phyloP scores from a whole-genome alignment of 352 stramenopile genomes.

The Phytophthora lateralis region DNA sequence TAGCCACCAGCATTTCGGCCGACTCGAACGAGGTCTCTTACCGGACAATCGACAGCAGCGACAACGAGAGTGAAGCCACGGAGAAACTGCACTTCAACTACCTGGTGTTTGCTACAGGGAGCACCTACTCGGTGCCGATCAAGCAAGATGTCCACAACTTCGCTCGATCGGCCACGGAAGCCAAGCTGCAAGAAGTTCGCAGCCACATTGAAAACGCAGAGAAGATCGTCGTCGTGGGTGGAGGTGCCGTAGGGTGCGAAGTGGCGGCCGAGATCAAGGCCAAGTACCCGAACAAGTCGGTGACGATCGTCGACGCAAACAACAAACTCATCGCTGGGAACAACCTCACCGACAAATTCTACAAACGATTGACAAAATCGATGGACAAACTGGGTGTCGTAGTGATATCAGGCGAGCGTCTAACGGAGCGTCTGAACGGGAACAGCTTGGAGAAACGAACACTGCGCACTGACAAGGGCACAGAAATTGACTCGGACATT shows the following conservation, averaged over 20 bases:
- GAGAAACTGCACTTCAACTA: slow-evolving; percentile 45
- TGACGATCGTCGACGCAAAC: slow-evolving; percentile 36
- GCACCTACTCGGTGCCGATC: slow-evolving; percentile 38
- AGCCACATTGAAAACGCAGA: slow-evolving; percentile 29
- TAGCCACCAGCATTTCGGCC: slow-evolving; percentile 30
- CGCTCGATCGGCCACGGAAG: slow-evolving; percentile 29
- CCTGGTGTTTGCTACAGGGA: slow-evolving; percentile 43
- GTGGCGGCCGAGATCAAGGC: slow-evolving; percentile 41
- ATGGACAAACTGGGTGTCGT: slow-evolving; percentile 31
- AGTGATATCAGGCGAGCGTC: slow-evolving; percentile 33
- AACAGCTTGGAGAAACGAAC: slow-evolving; percentile 33
- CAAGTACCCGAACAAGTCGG: slow-evolving; percentile 38
- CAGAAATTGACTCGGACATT: slow-evolving; percentile 36
- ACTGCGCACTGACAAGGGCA: slow-evolving; percentile 36
- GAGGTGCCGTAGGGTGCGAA: slow-evolving; percentile 41
- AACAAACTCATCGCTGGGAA: slow-evolving; percentile 30
- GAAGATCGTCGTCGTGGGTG: slow-evolving; percentile 37
- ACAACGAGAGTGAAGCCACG: slow-evolving; percentile 10
- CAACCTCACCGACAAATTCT: slow-evolving; percentile 29
- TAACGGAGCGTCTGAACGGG: slow-evolving; percentile 24
- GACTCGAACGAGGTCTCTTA: slow-evolving; percentile 33
- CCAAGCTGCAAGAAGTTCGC: slow-evolving; percentile 28
- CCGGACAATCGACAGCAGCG: slow-evolving; percentile 24
- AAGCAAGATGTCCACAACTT: slow-evolving; percentile 29
- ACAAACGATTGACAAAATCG: slow-evolving; percentile 10